Base-by-base conservation (phyloP, 192 early-diverging fungal genomes). In the Pecoramyces ruminantium region DNA sequence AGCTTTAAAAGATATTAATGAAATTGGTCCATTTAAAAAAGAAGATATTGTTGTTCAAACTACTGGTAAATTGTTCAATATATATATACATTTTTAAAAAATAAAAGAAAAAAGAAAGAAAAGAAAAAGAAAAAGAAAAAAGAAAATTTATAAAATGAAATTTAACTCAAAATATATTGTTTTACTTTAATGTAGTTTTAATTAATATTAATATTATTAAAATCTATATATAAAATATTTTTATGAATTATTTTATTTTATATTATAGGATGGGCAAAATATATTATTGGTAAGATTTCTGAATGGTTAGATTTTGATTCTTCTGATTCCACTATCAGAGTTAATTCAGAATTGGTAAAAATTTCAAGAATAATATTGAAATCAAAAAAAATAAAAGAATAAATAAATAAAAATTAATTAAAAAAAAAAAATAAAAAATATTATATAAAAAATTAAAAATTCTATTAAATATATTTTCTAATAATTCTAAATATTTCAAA, bases 301-400 rank as follows among this genome's bases (percentile, higher is more conserved):
- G 82, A 86, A 13, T 92, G 90, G 90, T 85, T 89, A 29, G 81
- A 87, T 80, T 85, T 92, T 38, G 91, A 92, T 79, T 86, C 88
- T 3, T 6, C 78, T 0, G 86, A 88, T 78, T 30, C 67, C n/a
- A 80, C 81, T 34, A 82, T 88, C 5, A 83, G 88, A 30, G 85
- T 86, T 38, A 89, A 88, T 82, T 90, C 92, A 14, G 92, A 92
- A 85, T 78, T 86, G 83, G 90, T 88, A 21, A 81, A 38, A 28
- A 34, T 30, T n/a, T n/a, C 27, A 30, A 81, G 9, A 78, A 82
- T 28, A 38, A 39, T 27, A 13, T 14, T 28, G 39, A 38, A 34
- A 67, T 29, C 21, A 28, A 81, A 78, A 77, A 79, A 40, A 38
- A 80, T 78, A 79, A 39, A 40, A 13, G 28, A 51, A 51, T 13